A percentile compares a stretch with the other conserved stretches of the same genome.
These are phyloP conservation scores for Phialemoniopsis sp. DNA, from an alignment of 2,329 filamentous ascomycete species.

Conservation along the genomic window DNA sequence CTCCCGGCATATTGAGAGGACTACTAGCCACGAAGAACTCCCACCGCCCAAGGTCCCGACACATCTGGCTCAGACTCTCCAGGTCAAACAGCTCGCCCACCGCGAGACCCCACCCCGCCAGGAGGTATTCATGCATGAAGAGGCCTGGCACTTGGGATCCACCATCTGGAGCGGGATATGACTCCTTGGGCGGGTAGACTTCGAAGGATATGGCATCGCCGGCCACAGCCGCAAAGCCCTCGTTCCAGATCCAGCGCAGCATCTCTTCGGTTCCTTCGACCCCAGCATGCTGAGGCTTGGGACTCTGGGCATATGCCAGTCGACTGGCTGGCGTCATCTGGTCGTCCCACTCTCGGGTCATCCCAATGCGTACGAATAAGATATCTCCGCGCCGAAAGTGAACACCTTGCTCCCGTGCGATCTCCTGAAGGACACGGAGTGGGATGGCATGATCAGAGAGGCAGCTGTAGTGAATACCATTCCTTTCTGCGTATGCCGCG, in stretches of 20 bases:
- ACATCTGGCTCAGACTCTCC: conserved; percentile 34
- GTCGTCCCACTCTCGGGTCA: conserved; percentile 21
- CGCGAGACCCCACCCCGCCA: conserved; percentile 44
- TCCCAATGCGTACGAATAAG: conserved; percentile 40
- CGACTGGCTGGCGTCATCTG: conserved; percentile 32
- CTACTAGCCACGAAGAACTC: conserved; percentile 44
- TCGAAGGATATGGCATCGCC: conserved; percentile 38
- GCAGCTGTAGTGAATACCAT: conserved; percentile 30
- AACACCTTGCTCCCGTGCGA: conserved; percentile 34
- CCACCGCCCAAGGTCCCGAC: conserved; percentile 45
- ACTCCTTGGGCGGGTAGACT: conserved; percentile 28
- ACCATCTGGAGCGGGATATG: conserved; percentile 15
- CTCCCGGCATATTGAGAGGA: conserved; percentile 42
- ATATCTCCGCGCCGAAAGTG: conserved; percentile 45
- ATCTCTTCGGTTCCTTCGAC: conserved; percentile 32
- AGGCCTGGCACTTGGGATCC: conserved; percentile 9
- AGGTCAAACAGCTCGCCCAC: conserved; percentile 29
- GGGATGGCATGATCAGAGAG: conserved; percentile 34
- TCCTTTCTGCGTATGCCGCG: conserved; percentile 33
- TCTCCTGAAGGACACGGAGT: conserved; percentile 17
- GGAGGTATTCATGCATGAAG: conserved; percentile 40
- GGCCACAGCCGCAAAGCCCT: conserved; percentile 40
- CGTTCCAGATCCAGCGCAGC: conserved; percentile 40
- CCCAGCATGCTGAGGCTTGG: conserved; percentile 29
- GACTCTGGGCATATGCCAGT: conserved; percentile 35